A percentile compares a stretch with the other conserved stretches of the same genome.
Evolutionary conservation across 2,329 filamentous ascomycete genomes (phyloP).

Genomic region (Paraphoma chrysanthemicola): DNA sequence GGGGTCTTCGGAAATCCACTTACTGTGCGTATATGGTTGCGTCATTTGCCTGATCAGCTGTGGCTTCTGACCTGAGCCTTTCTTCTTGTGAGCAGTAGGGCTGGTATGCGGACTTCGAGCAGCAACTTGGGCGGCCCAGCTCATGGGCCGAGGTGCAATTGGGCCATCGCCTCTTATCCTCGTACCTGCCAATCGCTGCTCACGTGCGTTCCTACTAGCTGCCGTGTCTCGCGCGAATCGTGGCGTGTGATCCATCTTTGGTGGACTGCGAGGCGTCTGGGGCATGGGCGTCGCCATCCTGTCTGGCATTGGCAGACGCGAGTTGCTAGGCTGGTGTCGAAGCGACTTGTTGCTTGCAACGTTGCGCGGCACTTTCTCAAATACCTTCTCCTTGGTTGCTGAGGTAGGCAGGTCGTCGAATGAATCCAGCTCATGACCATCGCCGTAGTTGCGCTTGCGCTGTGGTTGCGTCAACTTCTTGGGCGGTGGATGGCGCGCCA

Average conservation of each 20-base stretch:
- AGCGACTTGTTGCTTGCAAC: conserved; percentile 71
- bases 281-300: conserved; percentile 56
- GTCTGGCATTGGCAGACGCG: conserved; percentile 50
- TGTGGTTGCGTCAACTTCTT: conserved; percentile 56
- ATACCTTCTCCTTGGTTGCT: conserved; percentile 79
- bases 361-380: conserved; percentile 77
- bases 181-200: conserved; percentile 61
- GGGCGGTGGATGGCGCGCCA: conserved; percentile 58
- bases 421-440: conserved; percentile 88
- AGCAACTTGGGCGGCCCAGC: conserved; percentile 65
- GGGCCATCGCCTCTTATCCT: conserved; percentile 56
- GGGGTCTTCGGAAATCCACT: conserved; percentile 43
- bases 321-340: conserved; percentile 58
- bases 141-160: conserved; percentile 61
- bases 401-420: conserved; percentile 97
- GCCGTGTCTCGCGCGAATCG: conserved; percentile 72
- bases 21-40: conserved; percentile 81
- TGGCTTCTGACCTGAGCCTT: conserved; percentile 71
- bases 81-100: conserved; percentile 57
- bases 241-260: conserved; percentile 61
- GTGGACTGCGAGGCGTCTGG: conserved; percentile 63
- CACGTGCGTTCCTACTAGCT: conserved; percentile 69
- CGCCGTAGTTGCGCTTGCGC: conserved; percentile 69
- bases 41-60: conserved; percentile 87
- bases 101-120: conserved; percentile 59